Percentiles rank a stretch among this genome's conserved stretches.
These are phyloP conservation scores for Suillus subaureus DNA, from an alignment of 768 basidiomycete genomes.

Conservation along the genomic window DNA sequence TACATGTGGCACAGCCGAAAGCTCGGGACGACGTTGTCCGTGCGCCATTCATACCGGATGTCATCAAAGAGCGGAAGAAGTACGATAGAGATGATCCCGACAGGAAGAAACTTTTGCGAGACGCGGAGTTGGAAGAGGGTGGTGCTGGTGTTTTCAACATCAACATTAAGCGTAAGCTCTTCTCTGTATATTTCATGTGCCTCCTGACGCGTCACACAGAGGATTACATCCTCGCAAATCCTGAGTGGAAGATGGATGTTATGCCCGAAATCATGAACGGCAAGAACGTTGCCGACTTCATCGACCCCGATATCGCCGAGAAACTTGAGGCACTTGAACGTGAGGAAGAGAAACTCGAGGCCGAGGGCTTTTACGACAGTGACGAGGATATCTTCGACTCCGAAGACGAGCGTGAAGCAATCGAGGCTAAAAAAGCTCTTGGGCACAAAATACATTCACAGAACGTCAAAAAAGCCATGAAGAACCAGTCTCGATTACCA, in stretches of 20 bases:
- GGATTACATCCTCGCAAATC: constrained; percentile 85
- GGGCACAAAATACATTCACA: constrained; percentile 72
- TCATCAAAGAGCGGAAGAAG: constrained; percentile 71
- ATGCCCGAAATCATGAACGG: constrained; percentile 99
- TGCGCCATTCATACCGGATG: constrained; percentile 87
- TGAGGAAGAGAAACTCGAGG: constrained; percentile 92
- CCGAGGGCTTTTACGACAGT: constrained; percentile 92
- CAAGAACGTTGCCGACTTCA: constrained; percentile 98
- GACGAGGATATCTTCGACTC: constrained; percentile 78
- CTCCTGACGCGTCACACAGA: constrained; percentile 51
- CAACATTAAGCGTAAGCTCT: constrained; percentile 76
- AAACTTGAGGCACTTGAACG: constrained; percentile 96
- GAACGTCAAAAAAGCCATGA: constrained; percentile 81
- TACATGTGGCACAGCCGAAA: constrained; percentile 93
- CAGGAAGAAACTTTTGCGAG: constrained; percentile 71
- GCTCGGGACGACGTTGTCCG: constrained; percentile 89
- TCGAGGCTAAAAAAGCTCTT: constrained; percentile 58
- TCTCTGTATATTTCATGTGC: not conserved
- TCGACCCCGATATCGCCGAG: constrained; percentile 96
- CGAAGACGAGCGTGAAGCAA: constrained; percentile 83
- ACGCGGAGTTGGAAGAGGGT: constrained; percentile 84
- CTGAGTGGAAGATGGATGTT: constrained; percentile 93
- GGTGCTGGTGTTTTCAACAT: constrained; percentile 91
- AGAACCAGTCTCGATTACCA: constrained; percentile 79
- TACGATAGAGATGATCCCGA: constrained; percentile 88